phyloP scores from a whole-genome alignment of 768 basidiomycete species.

The Tulasnella sp. region DNA sequence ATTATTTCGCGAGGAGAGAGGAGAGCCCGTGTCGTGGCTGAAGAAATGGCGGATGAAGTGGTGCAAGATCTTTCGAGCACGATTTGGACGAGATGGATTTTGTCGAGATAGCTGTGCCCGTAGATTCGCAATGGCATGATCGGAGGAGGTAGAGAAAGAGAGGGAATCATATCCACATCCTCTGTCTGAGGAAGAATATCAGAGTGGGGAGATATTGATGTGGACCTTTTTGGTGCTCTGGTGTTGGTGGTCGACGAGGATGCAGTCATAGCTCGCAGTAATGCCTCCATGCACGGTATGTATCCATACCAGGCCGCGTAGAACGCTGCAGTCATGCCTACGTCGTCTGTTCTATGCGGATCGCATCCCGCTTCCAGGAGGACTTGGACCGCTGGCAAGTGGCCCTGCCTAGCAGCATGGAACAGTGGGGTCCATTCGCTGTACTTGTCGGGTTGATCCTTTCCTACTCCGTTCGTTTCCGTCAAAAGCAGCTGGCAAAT shows the following conservation, averaged over 20 bases:
- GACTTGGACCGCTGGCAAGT: constrained; percentile 64
- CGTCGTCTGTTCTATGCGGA: constrained; percentile 75
- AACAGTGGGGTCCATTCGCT: constrained; percentile 98
- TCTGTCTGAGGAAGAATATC: constrained; percentile 29
- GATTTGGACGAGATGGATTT: constrained; percentile 77
- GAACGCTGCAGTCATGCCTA: constrained; percentile 78
- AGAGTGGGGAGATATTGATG: constrained; percentile 28
- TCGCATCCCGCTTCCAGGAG: constrained; percentile 76
- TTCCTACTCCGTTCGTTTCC: constrained; percentile 52
- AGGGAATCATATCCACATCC: constrained; percentile 87
- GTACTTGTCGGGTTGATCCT: constrained; percentile 90
- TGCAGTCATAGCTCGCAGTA: constrained; percentile 47
- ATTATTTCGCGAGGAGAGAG: constrained; percentile 48
- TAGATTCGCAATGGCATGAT: constrained; percentile 98
- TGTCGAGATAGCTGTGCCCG: constrained; percentile 92
- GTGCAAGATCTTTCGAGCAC: constrained; percentile 67
- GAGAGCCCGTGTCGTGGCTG: constrained; percentile 43
- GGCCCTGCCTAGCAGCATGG: constrained; percentile 88
- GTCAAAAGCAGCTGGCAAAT: constrained; percentile 72
- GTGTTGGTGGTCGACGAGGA: constrained; percentile 33
- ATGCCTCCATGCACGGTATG: constrained; percentile 56
- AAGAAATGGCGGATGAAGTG: constrained; percentile 37
- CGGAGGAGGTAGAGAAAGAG: constrained; percentile 91
- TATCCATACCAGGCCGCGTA: constrained; percentile 98
- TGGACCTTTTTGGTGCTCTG: constrained; percentile 30